Evolutionary conservation across 306 rosid species (phyloP).

Genomic region (Chamaecrista fasciculata): DNA sequence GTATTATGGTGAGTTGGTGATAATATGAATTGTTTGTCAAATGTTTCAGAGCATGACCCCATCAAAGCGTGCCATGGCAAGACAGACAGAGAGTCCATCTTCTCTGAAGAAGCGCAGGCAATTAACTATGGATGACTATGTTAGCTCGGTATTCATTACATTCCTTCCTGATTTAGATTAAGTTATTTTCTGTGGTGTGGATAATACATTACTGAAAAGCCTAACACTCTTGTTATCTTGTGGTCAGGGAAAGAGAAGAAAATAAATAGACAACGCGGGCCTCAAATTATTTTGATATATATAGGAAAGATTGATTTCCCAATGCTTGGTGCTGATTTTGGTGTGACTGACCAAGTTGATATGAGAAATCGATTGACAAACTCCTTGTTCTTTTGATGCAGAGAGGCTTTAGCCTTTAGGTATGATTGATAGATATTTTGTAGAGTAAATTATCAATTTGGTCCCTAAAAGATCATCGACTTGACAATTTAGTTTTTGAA

Average conservation of each 20-base stretch:
- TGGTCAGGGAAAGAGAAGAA: conserved; percentile 88
- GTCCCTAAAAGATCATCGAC: too few relatives aligned
- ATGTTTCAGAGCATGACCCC: conserved; percentile 78
- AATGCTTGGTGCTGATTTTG: conserved; percentile 19
- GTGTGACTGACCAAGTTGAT: conserved; percentile 18
- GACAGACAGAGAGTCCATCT: conserved; percentile 76
- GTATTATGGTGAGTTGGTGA: background rate
- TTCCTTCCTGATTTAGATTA: background rate
- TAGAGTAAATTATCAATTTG: too few relatives aligned
- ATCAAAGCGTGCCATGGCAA: conserved; percentile 67
- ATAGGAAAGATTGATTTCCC: background rate
- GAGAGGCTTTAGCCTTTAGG: too few relatives aligned
- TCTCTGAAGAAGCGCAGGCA: conserved; percentile 82
- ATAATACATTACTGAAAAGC: too few relatives aligned
- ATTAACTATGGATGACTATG: conserved; percentile 75
- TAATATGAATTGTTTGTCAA: background rate
- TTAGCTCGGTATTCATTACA: conserved; percentile 49
- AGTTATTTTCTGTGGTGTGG: conserved; percentile 9
- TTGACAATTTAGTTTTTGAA: too few relatives aligned
- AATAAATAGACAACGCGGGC: conserved; percentile 37
- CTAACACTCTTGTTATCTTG: background rate
- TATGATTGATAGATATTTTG: too few relatives aligned
- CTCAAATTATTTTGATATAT: background rate
- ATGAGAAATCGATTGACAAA: background rate
- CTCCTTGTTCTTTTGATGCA: too few relatives aligned